Evolutionary conservation across 352 stramenopile species (phyloP), one percentile per base, ranked within the genome.

Genomic region (Ophiocytium majus): DNA sequence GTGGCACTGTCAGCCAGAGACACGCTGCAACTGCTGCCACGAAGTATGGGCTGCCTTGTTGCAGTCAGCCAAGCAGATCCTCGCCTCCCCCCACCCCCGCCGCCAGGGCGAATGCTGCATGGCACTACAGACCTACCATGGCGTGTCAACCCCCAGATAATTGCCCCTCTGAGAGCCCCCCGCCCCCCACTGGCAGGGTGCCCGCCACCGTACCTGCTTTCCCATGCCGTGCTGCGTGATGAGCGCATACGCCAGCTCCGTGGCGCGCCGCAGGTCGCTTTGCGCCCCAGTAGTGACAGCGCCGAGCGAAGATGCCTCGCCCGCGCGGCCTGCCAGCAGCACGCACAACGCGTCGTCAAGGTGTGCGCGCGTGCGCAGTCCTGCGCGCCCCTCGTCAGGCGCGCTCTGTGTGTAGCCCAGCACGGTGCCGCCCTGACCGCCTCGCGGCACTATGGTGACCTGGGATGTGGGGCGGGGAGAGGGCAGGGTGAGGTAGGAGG

Each of bases 301-400:
- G 0, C 82, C 71, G 31, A 33, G n/a, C 33, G 14, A 84, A 9
- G 95, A 96, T 1, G 96, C 96, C 63, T 97, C 93, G 49, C n/a
- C 5, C 1, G 96, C 97, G 66, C 97, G 93, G 19, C 97, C 97
- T 50, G 96, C 97, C 19, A 99, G 91, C 14, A 96, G 95, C 96
- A 99, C 98, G 91, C 94, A 98, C 86, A 99, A 97, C 87, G 98
- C 98, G 89, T 99, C 96, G 83, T 98, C 93, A 49, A 99, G 95
- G 78, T 98, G 95, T 79, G 98, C 95, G 80, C 32, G 23, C 49
- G 82, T 85, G 28, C 90, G 87, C 81, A 99, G 91, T n/a, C n/a
- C n/a, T n/a, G n/a, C n/a, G 79, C 93, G 93, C 17, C 99, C 92
- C 91, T 99, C 97, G 88, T 99, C 99, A 0, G 97, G 97, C 49